Evolutionary conservation across 2,329 filamentous ascomycete species (phyloP).

Genomic region (Fusarium sp.): DNA sequence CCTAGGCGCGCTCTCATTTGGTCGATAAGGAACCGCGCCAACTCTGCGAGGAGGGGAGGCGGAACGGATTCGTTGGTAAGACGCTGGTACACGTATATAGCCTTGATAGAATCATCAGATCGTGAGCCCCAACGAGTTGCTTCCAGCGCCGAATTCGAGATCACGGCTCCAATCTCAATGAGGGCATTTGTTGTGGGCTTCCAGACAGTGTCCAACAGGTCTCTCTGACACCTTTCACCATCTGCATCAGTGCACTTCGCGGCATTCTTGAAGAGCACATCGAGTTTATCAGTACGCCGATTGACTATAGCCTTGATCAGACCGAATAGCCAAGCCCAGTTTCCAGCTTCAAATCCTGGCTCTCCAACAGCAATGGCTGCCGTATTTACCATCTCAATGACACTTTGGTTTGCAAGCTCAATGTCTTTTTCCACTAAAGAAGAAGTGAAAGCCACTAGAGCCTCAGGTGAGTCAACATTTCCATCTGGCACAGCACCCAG

Average conservation of each 20-base stretch:
- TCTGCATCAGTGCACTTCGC: slow-evolving; percentile 1
- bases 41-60: slow-evolving; percentile 23
- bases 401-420: slow-evolving; percentile 24
- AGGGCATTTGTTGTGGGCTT: slow-evolving; percentile 49
- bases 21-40: slow-evolving; percentile 38
- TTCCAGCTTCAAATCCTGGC: slow-evolving; percentile 22
- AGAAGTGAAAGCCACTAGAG: slow-evolving; percentile 6
- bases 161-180: slow-evolving; percentile 42
- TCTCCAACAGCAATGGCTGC: slow-evolving; percentile 18
- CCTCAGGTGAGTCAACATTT: slow-evolving; percentile 1
- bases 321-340: slow-evolving; percentile 19
- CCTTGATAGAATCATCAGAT: slow-evolving; percentile 1
- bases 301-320: slow-evolving; percentile 15
- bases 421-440: slow-evolving; percentile 10
- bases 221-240: slow-evolving; percentile 1
- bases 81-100: slow-evolving; percentile 28
- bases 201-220: slow-evolving; percentile 45
- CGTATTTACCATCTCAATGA: slow-evolving; percentile 32
- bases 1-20: slow-evolving; percentile 35
- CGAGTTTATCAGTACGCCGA: slow-evolving; percentile 9
- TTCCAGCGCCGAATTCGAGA: slow-evolving; percentile 17
- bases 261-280: slow-evolving; percentile 9
- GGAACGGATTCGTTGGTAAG: slow-evolving; percentile 6
- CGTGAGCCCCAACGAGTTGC: background rate
- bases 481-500: slow-evolving; percentile 31